phyloP scores from a whole-genome alignment of 2,329 filamentous ascomycete species.

The Blastomyces parvus region DNA sequence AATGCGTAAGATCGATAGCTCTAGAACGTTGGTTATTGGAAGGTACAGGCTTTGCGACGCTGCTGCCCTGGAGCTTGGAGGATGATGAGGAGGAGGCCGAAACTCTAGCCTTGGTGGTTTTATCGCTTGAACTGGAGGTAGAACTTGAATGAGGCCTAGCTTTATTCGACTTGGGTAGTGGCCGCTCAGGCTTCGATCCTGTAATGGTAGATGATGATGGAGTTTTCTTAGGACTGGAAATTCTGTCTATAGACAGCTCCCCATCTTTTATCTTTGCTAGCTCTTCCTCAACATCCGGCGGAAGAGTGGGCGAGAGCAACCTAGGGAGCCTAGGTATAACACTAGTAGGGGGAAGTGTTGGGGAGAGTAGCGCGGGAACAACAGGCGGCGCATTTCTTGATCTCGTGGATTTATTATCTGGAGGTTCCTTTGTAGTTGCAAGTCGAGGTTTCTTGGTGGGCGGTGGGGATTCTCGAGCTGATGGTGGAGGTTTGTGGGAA shows the following conservation, averaged over 20 bases:
- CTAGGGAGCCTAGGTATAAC: constrained; percentile 37
- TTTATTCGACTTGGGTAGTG: background rate
- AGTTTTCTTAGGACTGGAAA: background rate
- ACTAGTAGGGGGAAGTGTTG: constrained; percentile 30
- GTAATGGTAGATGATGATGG: background rate
- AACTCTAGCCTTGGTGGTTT: constrained; percentile 13
- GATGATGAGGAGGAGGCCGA: constrained; percentile 1
- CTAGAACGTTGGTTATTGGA: background rate
- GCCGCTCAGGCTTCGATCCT: background rate
- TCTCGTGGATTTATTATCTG: constrained; percentile 17
- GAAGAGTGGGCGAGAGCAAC: constrained; percentile 50
- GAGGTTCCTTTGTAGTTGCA: constrained; percentile 28
- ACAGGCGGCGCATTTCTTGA: constrained; percentile 17
- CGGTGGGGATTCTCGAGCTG: constrained; percentile 20
- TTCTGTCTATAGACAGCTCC: constrained; percentile 16
- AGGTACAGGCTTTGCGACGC: constrained; percentile 5
- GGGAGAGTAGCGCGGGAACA: constrained; percentile 34
- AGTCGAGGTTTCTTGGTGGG: constrained; percentile 34
- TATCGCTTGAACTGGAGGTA: constrained; percentile 14
- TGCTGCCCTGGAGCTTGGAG: background rate
- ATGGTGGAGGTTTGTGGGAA: constrained; percentile 5
- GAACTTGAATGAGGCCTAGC: constrained; percentile 17
- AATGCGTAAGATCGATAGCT: background rate
- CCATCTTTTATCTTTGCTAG: constrained; percentile 37
- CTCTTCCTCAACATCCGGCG: constrained; percentile 46